Conservation (phyloP, 768 basidiomycete species). For the Tricholoma bakamatsutake region DNA sequence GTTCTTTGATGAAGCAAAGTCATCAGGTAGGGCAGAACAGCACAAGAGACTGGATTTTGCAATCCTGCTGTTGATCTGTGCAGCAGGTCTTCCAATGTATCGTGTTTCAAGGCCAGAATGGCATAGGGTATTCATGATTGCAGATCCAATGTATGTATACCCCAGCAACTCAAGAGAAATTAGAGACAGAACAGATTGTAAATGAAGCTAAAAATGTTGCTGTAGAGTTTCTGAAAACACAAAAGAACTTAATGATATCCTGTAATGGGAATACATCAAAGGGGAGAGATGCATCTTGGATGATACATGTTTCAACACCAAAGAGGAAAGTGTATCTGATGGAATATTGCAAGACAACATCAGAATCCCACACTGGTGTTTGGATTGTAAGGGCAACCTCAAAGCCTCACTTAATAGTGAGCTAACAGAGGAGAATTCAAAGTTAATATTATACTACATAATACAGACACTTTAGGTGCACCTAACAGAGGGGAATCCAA, state of each 20-base stretch:
- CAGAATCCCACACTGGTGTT: too few species aligned
- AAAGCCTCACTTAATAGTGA: too few species aligned
- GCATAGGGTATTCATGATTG: constrained; percentile 3
- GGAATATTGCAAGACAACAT: too few species aligned
- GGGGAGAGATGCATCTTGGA: constrained; percentile 21
- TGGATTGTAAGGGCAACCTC: too few species aligned
- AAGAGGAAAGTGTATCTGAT: too few species aligned
- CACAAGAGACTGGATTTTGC: constrained; percentile 9
- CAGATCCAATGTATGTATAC: constrained; percentile 10
- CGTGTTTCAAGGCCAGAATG: constrained; percentile 9
- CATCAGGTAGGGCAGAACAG: too few species aligned
- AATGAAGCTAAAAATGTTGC: constrained; percentile 11
- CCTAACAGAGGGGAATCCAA: too few species aligned
- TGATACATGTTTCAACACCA: constrained; percentile 27
- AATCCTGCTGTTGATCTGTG: constrained; percentile 10
- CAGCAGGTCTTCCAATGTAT: too few species aligned
- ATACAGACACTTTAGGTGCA: too few species aligned
- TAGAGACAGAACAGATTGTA: constrained; percentile 14
- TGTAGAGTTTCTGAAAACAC: constrained; percentile 4
- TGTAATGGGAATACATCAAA: constrained; percentile 14
- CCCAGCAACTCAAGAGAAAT: constrained; percentile 3
- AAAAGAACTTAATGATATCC: background rate
- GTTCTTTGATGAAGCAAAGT: constrained; percentile 4
- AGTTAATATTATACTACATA: too few species aligned
- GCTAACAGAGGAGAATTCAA: too few species aligned